Percentiles rank a stretch among this genome's conserved stretches.
Evolutionary conservation across 1,139 yeast genomes (phyloP).

Genomic region (Wickerhamiella infanticola): DNA sequence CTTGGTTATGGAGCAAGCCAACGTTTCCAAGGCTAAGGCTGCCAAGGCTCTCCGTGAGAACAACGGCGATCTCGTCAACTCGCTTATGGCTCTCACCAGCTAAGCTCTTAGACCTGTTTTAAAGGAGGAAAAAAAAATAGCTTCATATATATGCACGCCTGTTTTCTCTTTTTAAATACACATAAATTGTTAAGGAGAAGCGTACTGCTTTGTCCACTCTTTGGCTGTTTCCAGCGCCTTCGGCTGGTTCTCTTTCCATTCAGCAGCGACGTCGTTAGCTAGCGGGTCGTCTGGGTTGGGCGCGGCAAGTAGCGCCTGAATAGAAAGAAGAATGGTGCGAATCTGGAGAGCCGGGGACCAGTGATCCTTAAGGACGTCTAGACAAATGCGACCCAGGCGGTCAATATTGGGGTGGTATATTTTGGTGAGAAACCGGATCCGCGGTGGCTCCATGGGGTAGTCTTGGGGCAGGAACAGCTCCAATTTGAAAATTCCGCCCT

Average conservation of each 20-base stretch:
- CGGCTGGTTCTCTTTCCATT: conserved; percentile 79
- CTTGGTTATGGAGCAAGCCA: conserved; percentile 79
- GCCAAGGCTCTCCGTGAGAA: conserved; percentile 78
- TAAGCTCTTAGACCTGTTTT: conserved; percentile 10
- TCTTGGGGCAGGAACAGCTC: conserved; percentile 79
- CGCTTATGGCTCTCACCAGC: conserved; percentile 64
- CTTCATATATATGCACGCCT: too few relatives aligned
- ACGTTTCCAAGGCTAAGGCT: conserved; percentile 77
- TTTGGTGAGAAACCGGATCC: conserved; percentile 79
- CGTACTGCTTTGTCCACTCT: conserved; percentile 70
- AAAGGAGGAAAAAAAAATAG: not conserved
- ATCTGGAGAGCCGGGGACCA: conserved; percentile 99
- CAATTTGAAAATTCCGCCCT: conserved; percentile 56
- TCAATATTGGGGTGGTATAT: conserved; percentile 96
- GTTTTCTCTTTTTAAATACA: too few relatives aligned
- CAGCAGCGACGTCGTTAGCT: conserved; percentile 94
- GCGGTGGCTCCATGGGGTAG: conserved; percentile 89
- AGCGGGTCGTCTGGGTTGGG: conserved; percentile 98
- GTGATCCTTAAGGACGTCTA: conserved; percentile 76
- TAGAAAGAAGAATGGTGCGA: conserved; percentile 79
- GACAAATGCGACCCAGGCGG: conserved; percentile 83
- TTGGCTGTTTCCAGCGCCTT: conserved; percentile 72
- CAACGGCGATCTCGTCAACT: conserved; percentile 89
- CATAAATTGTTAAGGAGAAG: conserved; percentile 18
- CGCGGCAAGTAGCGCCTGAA: conserved; percentile 86